Base-by-base conservation (phyloP, 2,329 filamentous ascomycete species). In the Onygenales sp. region DNA sequence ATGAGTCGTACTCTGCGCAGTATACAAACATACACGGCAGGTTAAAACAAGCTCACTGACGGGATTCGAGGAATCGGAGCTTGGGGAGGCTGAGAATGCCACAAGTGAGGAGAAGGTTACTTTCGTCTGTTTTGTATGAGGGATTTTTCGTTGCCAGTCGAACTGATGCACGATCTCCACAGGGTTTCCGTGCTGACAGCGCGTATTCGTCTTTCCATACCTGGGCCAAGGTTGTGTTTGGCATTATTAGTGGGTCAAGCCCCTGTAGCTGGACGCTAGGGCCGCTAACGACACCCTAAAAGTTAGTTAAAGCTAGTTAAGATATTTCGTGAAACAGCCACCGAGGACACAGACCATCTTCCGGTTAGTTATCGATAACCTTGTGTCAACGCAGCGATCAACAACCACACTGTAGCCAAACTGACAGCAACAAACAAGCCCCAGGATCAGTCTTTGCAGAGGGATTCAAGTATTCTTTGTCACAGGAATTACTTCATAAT, bases 61-160 rank as follows among this genome's bases (percentile, higher is more conserved):
- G 17, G 17, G 17, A 17, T 17, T 17, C 17, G 17, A 17, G 17
- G 17, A 17, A 17, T 17, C 17, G 17, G 17, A 17, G 17, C 17
- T 17, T 17, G 17, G 17, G 17, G 17, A 17, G 17, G 17, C 17
- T 17, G 17, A 17, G 17, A 17, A 17, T 17, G 17, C 17, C 17
- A 17, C 17, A 17, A 17, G 17, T 17, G 17, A 17, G 17, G 17
- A 17, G 21, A 43, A 14, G 42, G 8, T 14, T 43, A 9, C 8
- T 27, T 43, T 14, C 42, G 9, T 13, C 31, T 13, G 35, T 7
- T 13, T 38, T 49, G 31, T 50, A 41, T 46, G 45, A 50, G 52
- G 46, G 45, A 54, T 43, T 54, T 54, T 13, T 33, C 38, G 42
- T 43, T 43, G 42, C 42, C 42, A 43, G 42, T 43, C 36, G 35